Conservation (phyloP, 345 rosid species). For the Rubroshorea leprosula region DNA sequence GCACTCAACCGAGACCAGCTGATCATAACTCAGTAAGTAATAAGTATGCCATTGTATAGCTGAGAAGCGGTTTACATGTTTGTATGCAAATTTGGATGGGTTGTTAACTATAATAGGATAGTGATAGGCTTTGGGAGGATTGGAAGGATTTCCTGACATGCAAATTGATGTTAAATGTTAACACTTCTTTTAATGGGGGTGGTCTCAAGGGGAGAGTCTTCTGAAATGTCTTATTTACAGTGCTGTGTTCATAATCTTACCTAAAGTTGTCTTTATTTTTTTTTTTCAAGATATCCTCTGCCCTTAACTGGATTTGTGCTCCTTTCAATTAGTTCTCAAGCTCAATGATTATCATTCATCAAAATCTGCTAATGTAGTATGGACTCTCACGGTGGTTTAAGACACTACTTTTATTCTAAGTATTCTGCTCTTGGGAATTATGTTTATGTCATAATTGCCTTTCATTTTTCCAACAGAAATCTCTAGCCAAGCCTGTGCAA, state of each 20-base stretch:
- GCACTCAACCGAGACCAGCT: constrained; percentile 95
- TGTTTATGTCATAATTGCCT: neutral
- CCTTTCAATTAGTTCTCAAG: neutral
- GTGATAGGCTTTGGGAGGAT: neutral
- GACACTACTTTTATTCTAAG: neutral
- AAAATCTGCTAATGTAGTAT: too few relatives aligned
- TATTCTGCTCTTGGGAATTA: neutral
- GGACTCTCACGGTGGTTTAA: too few relatives aligned
- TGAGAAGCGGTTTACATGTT: neutral
- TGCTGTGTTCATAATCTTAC: neutral
- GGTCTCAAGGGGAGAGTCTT: neutral
- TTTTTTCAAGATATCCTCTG: neutral
- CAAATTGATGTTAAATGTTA: neutral
- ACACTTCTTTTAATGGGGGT: neutral
- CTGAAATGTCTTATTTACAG: neutral
- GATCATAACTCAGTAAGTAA: constrained; percentile 67
- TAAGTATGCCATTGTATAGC: neutral
- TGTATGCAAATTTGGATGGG: neutral
- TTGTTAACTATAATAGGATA: too few relatives aligned
- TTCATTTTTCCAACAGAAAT: constrained; percentile 10
- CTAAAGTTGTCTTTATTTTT: neutral
- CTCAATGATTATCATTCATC: neutral
- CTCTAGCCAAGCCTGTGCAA: too few relatives aligned
- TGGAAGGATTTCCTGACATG: neutral
- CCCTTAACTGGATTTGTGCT: neutral